Evolutionary conservation across 2,329 filamentous ascomycete genomes (phyloP).

Genomic region (Xylaria sp.): DNA sequence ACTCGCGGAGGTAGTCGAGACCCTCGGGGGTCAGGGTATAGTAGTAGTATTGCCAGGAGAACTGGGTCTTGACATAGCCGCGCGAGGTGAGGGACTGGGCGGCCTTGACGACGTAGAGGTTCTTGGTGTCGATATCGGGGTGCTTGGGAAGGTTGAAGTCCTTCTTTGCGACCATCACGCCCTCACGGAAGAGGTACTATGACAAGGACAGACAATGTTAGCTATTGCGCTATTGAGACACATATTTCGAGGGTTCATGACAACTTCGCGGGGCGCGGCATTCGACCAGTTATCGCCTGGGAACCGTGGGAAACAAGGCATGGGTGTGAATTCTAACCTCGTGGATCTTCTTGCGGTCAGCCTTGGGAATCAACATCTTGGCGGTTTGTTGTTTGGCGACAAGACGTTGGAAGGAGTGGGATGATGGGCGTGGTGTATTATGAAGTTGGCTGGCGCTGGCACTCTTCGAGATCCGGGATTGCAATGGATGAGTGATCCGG

Average conservation of each 20-base stretch:
- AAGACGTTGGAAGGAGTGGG: constrained; percentile 57
- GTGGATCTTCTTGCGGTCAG: constrained; percentile 99
- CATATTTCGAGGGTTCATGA: constrained; percentile 1
- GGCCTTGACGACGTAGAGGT: constrained; percentile 99
- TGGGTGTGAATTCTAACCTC: constrained; percentile 55
- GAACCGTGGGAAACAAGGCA: neutral
- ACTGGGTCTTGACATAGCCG: constrained; percentile 99
- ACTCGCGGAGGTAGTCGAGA: constrained; percentile 99
- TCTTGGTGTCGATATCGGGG: constrained; percentile 98
- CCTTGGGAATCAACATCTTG: constrained; percentile 98
- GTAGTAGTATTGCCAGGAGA: constrained; percentile 99
- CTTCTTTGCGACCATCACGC: constrained; percentile 97
- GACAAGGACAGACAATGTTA: constrained; percentile 39
- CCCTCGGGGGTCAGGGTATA: constrained; percentile 99
- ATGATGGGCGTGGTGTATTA: constrained; percentile 40
- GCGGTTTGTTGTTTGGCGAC: constrained; percentile 52
- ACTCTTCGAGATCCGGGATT: constrained; percentile 30
- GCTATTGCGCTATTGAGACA: constrained; percentile 23
- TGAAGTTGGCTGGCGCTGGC: constrained; percentile 31
- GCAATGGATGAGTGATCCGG: constrained; percentile 38
- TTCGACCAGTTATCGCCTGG: constrained; percentile 6
- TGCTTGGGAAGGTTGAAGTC: constrained; percentile 99
- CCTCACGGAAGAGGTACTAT: constrained; percentile 94
- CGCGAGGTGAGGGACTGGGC: constrained; percentile 97
- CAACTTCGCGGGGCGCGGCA: constrained; percentile 18